A percentile compares a stretch with the other conserved stretches of the same genome.
These are phyloP conservation scores for Fusarium illudens DNA, from an alignment of 2,329 filamentous ascomycete genomes.

Conservation along the genomic window DNA sequence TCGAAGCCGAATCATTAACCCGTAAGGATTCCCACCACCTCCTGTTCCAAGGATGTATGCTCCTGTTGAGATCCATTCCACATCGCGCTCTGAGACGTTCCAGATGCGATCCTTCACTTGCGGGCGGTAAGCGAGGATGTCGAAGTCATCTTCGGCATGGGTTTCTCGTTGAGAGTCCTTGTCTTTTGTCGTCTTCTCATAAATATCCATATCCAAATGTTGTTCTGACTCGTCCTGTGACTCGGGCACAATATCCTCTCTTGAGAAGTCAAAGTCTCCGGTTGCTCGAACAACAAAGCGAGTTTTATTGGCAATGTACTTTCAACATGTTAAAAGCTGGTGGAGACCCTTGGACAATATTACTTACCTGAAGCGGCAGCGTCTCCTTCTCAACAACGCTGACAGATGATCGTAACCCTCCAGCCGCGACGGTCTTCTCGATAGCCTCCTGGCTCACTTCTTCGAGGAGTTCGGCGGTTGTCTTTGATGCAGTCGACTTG, in stretches of 20 bases:
- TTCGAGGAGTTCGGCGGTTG: slow-evolving; percentile 49
- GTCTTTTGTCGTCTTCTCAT: slow-evolving; percentile 26
- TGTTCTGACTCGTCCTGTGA: slow-evolving; percentile 2
- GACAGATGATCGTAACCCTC: slow-evolving; percentile 55
- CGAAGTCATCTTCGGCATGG: slow-evolving; percentile 36
- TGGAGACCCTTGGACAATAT: rapidly evolving
- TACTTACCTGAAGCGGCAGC: slow-evolving; percentile 60
- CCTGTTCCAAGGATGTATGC: slow-evolving; percentile 70
- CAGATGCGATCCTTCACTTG: slow-evolving; percentile 60
- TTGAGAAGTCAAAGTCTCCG: slow-evolving; percentile 62
- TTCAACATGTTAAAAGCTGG: slow-evolving; percentile 7
- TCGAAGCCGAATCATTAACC: slow-evolving; percentile 60
- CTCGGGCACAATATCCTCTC: slow-evolving; percentile 1
- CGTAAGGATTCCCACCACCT: slow-evolving; percentile 65
- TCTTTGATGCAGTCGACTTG: slow-evolving; percentile 55
- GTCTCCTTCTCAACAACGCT: slow-evolving; percentile 62
- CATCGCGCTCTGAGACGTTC: slow-evolving; percentile 66
- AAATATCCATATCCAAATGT: slow-evolving; percentile 30
- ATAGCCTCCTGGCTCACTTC: slow-evolving; percentile 53
- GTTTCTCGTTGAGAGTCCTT: not conserved
- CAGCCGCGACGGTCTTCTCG: slow-evolving; percentile 54
- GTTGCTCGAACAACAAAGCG: slow-evolving; percentile 67
- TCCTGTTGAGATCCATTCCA: slow-evolving; percentile 64
- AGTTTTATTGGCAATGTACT: slow-evolving; percentile 63
- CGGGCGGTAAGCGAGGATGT: slow-evolving; percentile 57